These are phyloP conservation scores for Coriaria nepalensis DNA, from an alignment of 306 rosid genomes.

Conservation along the genomic window DNA sequence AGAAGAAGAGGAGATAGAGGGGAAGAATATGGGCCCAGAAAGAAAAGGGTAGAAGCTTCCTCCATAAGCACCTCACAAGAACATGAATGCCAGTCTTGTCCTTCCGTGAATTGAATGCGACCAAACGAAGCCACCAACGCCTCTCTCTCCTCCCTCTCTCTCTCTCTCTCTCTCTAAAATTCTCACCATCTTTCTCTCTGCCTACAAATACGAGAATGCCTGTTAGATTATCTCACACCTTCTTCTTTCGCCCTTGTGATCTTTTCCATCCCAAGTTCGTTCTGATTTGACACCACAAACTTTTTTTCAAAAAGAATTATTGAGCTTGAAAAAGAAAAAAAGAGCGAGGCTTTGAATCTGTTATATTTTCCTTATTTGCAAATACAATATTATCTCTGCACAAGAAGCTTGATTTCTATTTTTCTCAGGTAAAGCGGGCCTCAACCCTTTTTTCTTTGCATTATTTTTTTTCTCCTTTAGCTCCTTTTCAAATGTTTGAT, in stretches of 20 bases:
- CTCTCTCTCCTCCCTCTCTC: conserved; percentile 8
- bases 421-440: conserved; percentile 10
- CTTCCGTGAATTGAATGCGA: conserved; percentile 40
- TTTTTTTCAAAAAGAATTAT: background rate
- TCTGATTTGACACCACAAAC: conserved; percentile 14
- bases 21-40: background rate
- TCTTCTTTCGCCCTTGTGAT: conserved; percentile 13
- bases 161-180: conserved; percentile 4
- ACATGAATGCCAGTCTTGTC: conserved; percentile 38
- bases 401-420: conserved; percentile 11
- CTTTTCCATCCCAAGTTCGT: conserved; percentile 20
- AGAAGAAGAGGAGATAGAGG: too few relatives aligned
- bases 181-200: conserved; percentile 6
- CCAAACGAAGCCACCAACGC: conserved; percentile 14
- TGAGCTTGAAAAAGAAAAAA: conserved; percentile 14
- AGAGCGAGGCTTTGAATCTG: background rate
- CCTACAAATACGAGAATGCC: conserved; percentile 51
- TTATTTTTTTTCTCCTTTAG: conserved; percentile 14
- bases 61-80: conserved; percentile 28
- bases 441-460: conserved; percentile 6
- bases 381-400: conserved; percentile 4
- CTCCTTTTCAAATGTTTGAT: conserved; percentile 28
- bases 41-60: conserved; percentile 29
- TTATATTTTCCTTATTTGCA: background rate
- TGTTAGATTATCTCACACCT: conserved; percentile 27